A percentile compares a stretch with the other conserved stretches of the same genome.
phyloP scores from a whole-genome alignment of 768 basidiomycete genomes.

The Russula ochroleuca region DNA sequence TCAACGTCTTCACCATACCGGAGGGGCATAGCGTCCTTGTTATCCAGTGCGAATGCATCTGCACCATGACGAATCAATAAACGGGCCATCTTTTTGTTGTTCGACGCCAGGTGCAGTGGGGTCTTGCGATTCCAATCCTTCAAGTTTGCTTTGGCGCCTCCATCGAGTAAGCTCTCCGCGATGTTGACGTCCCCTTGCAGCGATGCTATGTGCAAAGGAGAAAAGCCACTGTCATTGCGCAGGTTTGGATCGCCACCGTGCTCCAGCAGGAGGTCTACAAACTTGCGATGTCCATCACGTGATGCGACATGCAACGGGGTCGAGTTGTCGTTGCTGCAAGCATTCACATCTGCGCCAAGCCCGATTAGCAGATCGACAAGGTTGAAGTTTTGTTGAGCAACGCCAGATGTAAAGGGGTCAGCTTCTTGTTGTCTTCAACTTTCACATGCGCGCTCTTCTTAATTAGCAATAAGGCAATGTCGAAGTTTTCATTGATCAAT shows the following conservation, averaged over 20 bases:
- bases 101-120: no score
- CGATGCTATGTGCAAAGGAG: no score
- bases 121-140: no score
- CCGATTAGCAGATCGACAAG: background rate
- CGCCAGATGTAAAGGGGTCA: background rate
- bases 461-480: background rate
- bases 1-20: no score
- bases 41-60: no score
- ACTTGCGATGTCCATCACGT: background rate
- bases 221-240: no score
- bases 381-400: background rate
- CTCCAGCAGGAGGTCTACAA: background rate
- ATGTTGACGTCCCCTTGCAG: no score
- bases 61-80: no score
- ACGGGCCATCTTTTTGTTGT: no score
- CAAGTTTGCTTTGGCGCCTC: no score
- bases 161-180: no score
- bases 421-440: background rate
- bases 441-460: background rate
- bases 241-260: background rate
- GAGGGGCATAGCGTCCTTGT: no score
- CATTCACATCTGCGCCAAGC: background rate
- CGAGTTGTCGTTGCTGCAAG: background rate
- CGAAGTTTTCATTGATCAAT: background rate
- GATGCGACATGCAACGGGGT: background rate